Base-by-base conservation (phyloP, 1,284 basidiomycete species). In the Schizophyllum amplum region DNA sequence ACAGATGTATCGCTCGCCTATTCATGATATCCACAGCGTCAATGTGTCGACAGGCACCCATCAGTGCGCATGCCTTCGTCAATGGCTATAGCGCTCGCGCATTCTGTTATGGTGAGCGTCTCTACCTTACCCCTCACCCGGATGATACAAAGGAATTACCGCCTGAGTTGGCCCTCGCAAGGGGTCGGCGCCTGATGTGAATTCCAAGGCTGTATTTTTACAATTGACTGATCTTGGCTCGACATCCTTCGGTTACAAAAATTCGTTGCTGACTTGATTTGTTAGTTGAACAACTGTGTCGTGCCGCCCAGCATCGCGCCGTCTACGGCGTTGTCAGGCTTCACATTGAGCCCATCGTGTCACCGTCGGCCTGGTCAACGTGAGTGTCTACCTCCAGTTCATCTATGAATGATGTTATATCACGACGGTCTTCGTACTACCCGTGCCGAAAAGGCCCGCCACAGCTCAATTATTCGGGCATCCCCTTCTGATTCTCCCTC, bases 361-460 rank as follows among this genome's bases (percentile, higher is more conserved):
- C n/a, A n/a, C n/a, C n/a, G n/a, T n/a, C n/a, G n/a, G n/a, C n/a
- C 13, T 26, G 4, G 5, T 7, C 4, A 54, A 26, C 46, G 70
- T 70, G 65, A 66, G 69, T 65, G 7, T 59, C 21, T n/a, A n/a
- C 21, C 42, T 20, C 52, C 53, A 56, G 52, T 46, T 25, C 13
- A 52, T 55, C 47, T 51, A 63, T 57, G 1, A 24, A 78, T 80
- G 80, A 82, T 83, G 81, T 65, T 72, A 64, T 72, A 83, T 84
- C 86, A 89, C 87, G 87, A 89, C 87, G 87, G 87, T 90, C 87
- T 89, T 86, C 87, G 87, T 89, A 90, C 64, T 60, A 71, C 69
- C 62, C 55, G 72, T 88, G 86, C 84, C 87, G 87, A 90, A 90
- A 86, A 67, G 81, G 87, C 87, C 87, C 87, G 87, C 83, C 83